Evolutionary conservation across 2,329 filamentous ascomycete genomes (phyloP), one percentile per base, ranked within the genome.

Genomic region (Fusarium decemcellulare): DNA sequence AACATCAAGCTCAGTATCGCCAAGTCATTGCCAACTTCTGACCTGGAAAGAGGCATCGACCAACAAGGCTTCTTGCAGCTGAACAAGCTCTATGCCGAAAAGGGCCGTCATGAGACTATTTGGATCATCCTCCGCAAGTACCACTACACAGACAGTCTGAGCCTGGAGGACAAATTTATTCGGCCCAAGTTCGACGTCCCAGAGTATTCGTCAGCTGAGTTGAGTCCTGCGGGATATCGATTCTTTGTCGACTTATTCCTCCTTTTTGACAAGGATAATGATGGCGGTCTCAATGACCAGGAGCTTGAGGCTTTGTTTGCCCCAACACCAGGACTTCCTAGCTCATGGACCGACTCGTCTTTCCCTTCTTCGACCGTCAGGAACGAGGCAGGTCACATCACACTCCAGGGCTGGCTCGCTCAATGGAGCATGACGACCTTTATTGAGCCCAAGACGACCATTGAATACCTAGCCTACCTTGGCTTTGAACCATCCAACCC

Each of bases 381-480:
- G 43, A 98, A 98, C 76, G 96, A 99, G 80, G 94, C 93, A 9
- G 96, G 96, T 0, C 90, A 98, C 78, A 95, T 99, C 66, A 99
- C 96, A 2, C 85, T 99, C 5, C 96, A 99, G 79, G 96, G 96
- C 2, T 99, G 96, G 96, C 88, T 99, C 39, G 96, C 96, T 5
- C 96, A 99, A 76, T 99, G 96, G 96, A 98, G 95, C 78, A 99
- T 99, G 96, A 99, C 96, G 1, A 99, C 96, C 0, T 99, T 98
- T 75, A 90, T 97, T 64, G 95, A 97, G 60, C 95, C 96, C 12
- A 97, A 96, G 77, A 98, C 94, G 1, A 98, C 96, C 1, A 86
- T 99, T 5, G 95, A 97, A 73, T 99, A 99, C 78, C 89, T 99
- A 3, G 96, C 96, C 4, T 98, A 98, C 77, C 90, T 99, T 3